phyloP scores from a whole-genome alignment of 2,329 filamentous ascomycete genomes.

The Trichoderma simmonsii region DNA sequence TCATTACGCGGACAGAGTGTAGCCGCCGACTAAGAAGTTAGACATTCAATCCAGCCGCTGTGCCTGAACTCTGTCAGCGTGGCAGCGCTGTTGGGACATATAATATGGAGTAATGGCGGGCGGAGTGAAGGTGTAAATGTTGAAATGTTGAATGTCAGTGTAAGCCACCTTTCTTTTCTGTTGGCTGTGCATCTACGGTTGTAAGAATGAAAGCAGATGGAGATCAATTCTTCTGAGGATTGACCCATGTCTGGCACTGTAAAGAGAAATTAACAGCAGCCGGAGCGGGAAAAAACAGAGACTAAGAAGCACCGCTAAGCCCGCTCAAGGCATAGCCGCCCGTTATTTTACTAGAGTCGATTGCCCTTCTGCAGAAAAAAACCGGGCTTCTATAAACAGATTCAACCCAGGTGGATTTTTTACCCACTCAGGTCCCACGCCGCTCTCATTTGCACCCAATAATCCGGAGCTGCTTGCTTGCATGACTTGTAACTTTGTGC shows the following conservation, averaged over 20 bases:
- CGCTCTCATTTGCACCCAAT: constrained; percentile 6
- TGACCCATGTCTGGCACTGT: background rate
- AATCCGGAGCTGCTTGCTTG: constrained; percentile 7
- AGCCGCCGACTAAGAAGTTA: background rate
- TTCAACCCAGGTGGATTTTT: background rate
- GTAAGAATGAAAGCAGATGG: no score
- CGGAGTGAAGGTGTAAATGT: background rate
- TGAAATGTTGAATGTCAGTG: background rate
- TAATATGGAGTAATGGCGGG: no score
- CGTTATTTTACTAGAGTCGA: background rate
- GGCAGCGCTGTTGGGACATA: background rate
- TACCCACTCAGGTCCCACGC: constrained; percentile 12
- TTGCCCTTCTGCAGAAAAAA: background rate
- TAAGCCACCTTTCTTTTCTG: background rate
- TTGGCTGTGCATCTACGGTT: background rate
- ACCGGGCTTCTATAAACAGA: constrained; percentile 10
- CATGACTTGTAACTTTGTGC: background rate
- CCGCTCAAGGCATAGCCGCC: background rate
- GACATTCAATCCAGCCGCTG: background rate
- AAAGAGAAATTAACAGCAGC: constrained; percentile 1
- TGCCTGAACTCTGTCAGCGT: background rate
- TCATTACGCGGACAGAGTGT: background rate
- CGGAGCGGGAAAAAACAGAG: background rate
- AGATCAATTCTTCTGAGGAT: no score
- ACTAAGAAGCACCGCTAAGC: background rate